These are phyloP conservation scores for Tetrahymena thermophila DNA, from an alignment of 73 alveolate genomes.

Conservation along the genomic window DNA sequence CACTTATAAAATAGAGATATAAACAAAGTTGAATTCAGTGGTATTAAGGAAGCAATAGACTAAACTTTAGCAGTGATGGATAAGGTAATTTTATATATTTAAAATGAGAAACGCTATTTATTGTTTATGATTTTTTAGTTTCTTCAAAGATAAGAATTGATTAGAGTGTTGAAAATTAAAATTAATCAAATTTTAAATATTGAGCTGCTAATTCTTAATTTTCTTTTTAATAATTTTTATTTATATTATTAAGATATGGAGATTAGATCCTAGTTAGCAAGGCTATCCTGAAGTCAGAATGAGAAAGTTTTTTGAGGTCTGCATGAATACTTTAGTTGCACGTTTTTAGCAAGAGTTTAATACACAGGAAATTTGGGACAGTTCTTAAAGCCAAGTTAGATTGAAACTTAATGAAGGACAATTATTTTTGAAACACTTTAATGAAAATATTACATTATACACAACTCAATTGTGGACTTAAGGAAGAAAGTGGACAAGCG, in stretches of 20 bases:
- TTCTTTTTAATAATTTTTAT: background rate
- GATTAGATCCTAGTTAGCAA: background rate
- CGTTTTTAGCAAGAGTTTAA: background rate
- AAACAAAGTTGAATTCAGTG: conserved; percentile 11
- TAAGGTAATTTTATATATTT: background rate
- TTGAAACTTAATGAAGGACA: background rate
- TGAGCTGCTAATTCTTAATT: background rate
- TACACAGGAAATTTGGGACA: background rate
- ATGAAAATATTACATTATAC: background rate
- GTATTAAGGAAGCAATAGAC: conserved; percentile 16
- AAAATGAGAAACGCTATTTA: too few relatives aligned
- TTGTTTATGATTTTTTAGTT: background rate
- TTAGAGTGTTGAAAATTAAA: background rate
- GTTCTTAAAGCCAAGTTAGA: background rate
- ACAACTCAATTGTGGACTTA: background rate
- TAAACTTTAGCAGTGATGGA: conserved; percentile 17
- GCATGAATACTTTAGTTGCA: background rate
- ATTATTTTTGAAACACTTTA: background rate
- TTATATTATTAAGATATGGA: background rate
- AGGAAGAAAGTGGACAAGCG: background rate
- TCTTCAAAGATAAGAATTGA: background rate
- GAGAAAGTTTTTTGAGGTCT: background rate
- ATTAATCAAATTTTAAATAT: too few relatives aligned
- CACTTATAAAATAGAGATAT: background rate
- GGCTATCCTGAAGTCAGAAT: background rate